Evolutionary conservation across 306 rosid genomes (phyloP).

Genomic region (Cucumis cinereus): DNA sequence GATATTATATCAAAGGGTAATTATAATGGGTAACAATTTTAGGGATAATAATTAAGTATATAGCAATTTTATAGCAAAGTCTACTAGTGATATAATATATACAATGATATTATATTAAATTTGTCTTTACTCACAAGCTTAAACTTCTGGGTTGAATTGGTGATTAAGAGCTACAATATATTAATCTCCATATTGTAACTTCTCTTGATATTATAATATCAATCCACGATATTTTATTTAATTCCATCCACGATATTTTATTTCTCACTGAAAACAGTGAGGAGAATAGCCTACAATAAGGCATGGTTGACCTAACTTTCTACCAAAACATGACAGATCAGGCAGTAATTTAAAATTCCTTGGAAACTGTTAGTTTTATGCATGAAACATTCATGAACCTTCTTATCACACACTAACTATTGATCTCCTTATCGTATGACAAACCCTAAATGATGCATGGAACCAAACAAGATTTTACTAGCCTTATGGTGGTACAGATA

Average conservation of each 20-base stretch:
- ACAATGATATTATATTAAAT: no score
- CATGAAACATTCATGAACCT: not conserved
- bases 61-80: no score
- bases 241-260: not conserved
- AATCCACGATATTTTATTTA: not conserved
- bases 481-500: not conserved
- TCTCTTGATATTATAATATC: no score
- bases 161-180: no score
- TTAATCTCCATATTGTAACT: no score
- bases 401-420: not conserved
- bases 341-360: not conserved
- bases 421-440: not conserved
- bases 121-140: no score
- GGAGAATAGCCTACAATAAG: not conserved
- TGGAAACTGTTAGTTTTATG: not conserved
- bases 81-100: no score
- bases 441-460: not conserved
- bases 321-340: not conserved
- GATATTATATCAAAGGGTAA: no score
- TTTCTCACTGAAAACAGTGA: not conserved
- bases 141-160: no score
- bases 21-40: no score
- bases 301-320: not conserved
- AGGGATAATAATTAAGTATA: no score
- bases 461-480: not conserved